Evolutionary conservation across 352 stramenopile genomes (phyloP).

Genomic region (Phytophthora palmivora): DNA sequence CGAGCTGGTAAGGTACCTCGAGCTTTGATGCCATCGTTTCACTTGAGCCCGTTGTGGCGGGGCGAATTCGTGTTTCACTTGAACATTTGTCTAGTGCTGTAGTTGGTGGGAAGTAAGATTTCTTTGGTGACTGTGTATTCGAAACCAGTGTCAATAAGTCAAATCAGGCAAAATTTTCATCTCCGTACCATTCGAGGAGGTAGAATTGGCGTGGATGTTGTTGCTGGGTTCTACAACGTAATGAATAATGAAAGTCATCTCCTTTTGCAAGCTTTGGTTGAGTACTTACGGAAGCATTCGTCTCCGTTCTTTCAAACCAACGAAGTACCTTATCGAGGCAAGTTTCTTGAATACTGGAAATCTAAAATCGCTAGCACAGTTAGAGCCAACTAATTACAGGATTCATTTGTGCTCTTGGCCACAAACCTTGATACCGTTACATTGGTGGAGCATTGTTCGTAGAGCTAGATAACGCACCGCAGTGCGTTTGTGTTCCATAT

Average conservation of each 20-base stretch:
- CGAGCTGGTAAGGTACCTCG: constrained; percentile 24
- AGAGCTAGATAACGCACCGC: constrained; percentile 63
- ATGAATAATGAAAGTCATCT: neutral
- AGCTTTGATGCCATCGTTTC: constrained; percentile 29
- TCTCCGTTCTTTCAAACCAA: constrained; percentile 64
- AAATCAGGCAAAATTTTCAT: no score
- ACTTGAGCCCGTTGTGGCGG: constrained; percentile 8
- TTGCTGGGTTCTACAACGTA: constrained; percentile 24
- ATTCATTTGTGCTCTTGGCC: neutral
- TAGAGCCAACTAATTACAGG: neutral
- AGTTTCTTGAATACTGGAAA: constrained; percentile 46
- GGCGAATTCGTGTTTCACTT: constrained; percentile 27
- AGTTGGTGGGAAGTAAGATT: constrained; percentile 11
- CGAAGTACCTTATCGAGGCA: constrained; percentile 59
- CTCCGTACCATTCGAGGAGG: constrained; percentile 64
- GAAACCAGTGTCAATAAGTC: constrained; percentile 1
- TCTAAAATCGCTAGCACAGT: constrained; percentile 31
- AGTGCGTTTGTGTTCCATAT: constrained; percentile 58
- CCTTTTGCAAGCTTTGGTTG: neutral
- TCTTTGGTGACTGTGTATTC: constrained; percentile 56
- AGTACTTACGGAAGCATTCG: constrained; percentile 28
- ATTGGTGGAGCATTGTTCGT: constrained; percentile 61
- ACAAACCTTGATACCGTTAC: constrained; percentile 57
- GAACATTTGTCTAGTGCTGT: constrained; percentile 25
- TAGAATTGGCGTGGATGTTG: constrained; percentile 51